phyloP scores from a whole-genome alignment of 495 filamentous ascomycete genomes.

The Physcia stellaris region DNA sequence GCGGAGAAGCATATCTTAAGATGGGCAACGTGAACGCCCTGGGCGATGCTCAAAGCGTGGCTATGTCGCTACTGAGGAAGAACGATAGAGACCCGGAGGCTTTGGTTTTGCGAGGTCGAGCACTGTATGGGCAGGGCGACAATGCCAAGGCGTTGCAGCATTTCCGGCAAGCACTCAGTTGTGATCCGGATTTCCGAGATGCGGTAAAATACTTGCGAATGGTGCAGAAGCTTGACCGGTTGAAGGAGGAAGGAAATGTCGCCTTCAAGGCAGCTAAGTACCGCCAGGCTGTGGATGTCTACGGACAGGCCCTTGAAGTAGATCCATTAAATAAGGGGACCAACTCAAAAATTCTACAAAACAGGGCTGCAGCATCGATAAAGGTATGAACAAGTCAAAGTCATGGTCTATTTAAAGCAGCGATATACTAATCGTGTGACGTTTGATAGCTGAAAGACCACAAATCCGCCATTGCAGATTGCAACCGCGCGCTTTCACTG shows the following conservation, averaged over 20 bases:
- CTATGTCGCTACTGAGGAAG: constrained; percentile 68
- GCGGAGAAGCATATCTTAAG: constrained; percentile 86
- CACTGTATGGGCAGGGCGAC: constrained; percentile 81
- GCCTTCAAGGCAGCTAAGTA: constrained; percentile 78
- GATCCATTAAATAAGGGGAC: constrained; percentile 84
- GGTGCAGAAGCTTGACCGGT: constrained; percentile 79
- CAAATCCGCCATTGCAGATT: constrained; percentile 66
- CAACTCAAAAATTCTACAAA: constrained; percentile 88
- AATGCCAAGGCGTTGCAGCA: constrained; percentile 91
- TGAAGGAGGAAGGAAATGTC: constrained; percentile 85
- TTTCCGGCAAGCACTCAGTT: constrained; percentile 75
- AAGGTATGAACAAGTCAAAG: constrained; percentile 33
- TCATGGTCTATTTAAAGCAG: too few species aligned
- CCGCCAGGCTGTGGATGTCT: constrained; percentile 68
- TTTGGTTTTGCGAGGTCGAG: constrained; percentile 73
- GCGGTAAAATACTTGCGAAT: constrained; percentile 71
- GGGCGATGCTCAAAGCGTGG: constrained; percentile 83
- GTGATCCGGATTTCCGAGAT: constrained; percentile 82
- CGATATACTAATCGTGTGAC: too few species aligned
- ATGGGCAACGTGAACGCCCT: constrained; percentile 82
- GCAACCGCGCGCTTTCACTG: constrained; percentile 69
- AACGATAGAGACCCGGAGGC: constrained; percentile 92
- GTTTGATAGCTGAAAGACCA: constrained; percentile 73
- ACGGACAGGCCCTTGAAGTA: constrained; percentile 69
- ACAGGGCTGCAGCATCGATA: constrained; percentile 66